Conservation (phyloP, 306 rosid species). For the Begonia masoniana region DNA sequence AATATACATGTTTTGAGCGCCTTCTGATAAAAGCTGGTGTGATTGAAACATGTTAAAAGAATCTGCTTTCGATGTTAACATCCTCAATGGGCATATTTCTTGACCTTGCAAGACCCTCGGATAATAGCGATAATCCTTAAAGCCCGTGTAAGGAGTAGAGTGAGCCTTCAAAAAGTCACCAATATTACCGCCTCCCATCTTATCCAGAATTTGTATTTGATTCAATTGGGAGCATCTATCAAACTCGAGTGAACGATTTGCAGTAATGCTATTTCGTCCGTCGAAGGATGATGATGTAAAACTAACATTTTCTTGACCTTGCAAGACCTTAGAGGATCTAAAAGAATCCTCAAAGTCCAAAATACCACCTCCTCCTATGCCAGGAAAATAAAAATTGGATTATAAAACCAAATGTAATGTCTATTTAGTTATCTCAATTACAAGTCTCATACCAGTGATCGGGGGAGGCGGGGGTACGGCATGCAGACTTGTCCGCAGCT, state of each 20-base stretch:
- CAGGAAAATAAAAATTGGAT: slow-evolving; percentile 8
- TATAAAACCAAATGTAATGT: not conserved
- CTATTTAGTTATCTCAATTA: slow-evolving; percentile 7
- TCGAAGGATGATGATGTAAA: slow-evolving; percentile 47
- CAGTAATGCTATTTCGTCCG: slow-evolving; percentile 56
- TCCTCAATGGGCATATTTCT: slow-evolving; percentile 79
- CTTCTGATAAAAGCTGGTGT: slow-evolving; percentile 33
- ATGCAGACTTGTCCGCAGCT: slow-evolving; percentile 72
- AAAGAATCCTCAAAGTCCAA: slow-evolving; percentile 84
- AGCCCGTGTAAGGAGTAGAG: slow-evolving; percentile 50
- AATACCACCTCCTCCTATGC: slow-evolving; percentile 57
- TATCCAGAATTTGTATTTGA: slow-evolving; percentile 39
- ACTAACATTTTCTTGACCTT: slow-evolving; percentile 99
- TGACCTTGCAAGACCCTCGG: slow-evolving; percentile 99
- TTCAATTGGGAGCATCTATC: slow-evolving; percentile 44
- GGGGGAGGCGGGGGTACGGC: slow-evolving; percentile 37
- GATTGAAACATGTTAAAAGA: slow-evolving; percentile 47
- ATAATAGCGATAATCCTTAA: slow-evolving; percentile 54
- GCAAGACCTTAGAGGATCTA: slow-evolving; percentile 99
- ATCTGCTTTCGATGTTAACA: slow-evolving; percentile 51
- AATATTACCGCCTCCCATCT: slow-evolving; percentile 31
- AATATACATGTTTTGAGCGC: slow-evolving; percentile 40
- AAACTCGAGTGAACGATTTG: slow-evolving; percentile 52
- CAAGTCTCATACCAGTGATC: slow-evolving; percentile 36
- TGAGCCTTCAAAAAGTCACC: slow-evolving; percentile 56